These are phyloP conservation scores for Neospermospora avenae DNA, from an alignment of 2,329 filamentous ascomycete species.

Conservation along the genomic window DNA sequence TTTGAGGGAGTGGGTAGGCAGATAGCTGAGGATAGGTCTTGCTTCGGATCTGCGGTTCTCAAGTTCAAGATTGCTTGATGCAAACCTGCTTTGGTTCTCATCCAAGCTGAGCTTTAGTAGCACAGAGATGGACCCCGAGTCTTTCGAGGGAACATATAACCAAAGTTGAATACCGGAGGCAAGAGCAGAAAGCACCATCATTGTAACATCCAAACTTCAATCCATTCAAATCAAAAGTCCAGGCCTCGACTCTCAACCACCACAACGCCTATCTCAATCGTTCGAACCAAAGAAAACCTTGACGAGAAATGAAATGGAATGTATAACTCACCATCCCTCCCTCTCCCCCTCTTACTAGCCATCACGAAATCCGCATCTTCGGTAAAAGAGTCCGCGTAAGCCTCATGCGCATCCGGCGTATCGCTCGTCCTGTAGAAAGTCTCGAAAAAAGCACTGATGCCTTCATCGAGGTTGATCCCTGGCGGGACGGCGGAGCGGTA, in stretches of 20 bases:
- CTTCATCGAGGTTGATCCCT: conserved; percentile 44
- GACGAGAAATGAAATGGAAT: not conserved
- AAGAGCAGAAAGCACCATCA: no score
- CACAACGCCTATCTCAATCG: not conserved
- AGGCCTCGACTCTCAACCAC: not conserved
- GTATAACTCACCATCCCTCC: conserved; percentile 40
- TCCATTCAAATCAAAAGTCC: no score
- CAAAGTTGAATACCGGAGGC: no score
- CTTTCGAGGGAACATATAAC: no score
- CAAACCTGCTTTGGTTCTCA: no score
- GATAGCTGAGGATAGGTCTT: no score
- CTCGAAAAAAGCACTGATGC: conserved; percentile 66
- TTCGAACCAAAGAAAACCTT: not conserved
- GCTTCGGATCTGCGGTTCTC: no score
- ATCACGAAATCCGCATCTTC: conserved; percentile 49
- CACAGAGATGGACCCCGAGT: no score
- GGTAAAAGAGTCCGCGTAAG: conserved; percentile 47
- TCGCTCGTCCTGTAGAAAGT: conserved; percentile 59
- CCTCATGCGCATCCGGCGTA: conserved; percentile 43
- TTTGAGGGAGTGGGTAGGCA: no score
- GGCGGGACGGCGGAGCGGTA: conserved; percentile 19
- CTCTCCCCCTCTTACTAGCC: conserved; percentile 45
- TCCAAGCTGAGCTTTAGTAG: no score
- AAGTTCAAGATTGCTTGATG: no score
- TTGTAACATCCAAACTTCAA: no score